Evolutionary conservation across 2,329 filamentous ascomycete species (phyloP).

Genomic region (Botryosphaeria agaves): DNA sequence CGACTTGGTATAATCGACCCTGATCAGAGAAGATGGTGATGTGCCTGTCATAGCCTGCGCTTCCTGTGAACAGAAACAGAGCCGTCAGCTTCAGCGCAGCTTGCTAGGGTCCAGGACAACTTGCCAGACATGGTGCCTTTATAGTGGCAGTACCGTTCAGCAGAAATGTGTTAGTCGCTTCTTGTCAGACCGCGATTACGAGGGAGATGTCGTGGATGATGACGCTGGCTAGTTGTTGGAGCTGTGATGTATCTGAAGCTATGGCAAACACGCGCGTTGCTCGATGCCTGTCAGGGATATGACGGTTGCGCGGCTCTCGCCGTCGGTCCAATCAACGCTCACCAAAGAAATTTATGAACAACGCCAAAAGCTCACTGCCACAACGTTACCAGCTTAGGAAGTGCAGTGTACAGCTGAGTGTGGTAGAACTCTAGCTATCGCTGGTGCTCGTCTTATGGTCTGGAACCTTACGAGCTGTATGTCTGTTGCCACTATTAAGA

Average conservation of each 20-base stretch:
- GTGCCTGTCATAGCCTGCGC: constrained; percentile 90
- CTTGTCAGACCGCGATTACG: background rate
- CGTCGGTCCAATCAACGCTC: too few species aligned
- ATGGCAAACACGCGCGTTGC: background rate
- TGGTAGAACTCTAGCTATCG: too few species aligned
- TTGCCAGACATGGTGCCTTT: constrained; percentile 22
- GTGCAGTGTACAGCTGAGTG: too few species aligned
- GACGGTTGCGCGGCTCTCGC: constrained; percentile 3
- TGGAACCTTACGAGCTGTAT: too few species aligned
- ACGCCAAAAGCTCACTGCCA: too few species aligned
- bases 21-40: constrained; percentile 99
- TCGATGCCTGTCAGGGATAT: background rate
- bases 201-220: too few species aligned
- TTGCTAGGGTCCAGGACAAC: constrained; percentile 6
- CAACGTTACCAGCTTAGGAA: too few species aligned
- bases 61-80: constrained; percentile 35
- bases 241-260: background rate
- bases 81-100: constrained; percentile 7
- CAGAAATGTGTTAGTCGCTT: background rate
- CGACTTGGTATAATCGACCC: constrained; percentile 97
- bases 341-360: too few species aligned
- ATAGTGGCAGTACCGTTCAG: background rate
- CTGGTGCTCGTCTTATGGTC: too few species aligned
- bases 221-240: too few species aligned
- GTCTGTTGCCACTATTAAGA: too few species aligned